These are phyloP conservation scores for Fusarium solani-melongenae DNA, from an alignment of 2,329 filamentous ascomycete species.

Conservation along the genomic window DNA sequence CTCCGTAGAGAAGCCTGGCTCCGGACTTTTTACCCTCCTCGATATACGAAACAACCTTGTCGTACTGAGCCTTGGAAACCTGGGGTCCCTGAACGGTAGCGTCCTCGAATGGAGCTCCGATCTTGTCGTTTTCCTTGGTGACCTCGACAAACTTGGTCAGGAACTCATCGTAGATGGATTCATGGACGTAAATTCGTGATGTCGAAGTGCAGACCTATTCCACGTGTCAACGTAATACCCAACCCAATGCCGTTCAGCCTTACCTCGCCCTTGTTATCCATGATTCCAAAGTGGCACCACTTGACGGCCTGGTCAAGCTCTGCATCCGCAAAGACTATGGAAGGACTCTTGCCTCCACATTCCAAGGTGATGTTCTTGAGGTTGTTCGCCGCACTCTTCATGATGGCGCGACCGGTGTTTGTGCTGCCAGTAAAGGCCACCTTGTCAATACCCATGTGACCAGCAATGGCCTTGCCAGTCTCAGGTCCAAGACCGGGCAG, in stretches of 20 bases:
- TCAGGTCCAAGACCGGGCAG: constrained; percentile 73
- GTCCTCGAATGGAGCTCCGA: constrained; percentile 72
- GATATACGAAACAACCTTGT: constrained; percentile 73
- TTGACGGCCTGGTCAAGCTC: constrained; percentile 72
- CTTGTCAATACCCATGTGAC: constrained; percentile 73
- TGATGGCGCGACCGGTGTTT: constrained; percentile 72
- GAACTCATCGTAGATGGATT: constrained; percentile 67
- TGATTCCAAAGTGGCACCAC: constrained; percentile 50
- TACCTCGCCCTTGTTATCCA: constrained; percentile 61
- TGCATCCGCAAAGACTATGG: constrained; percentile 68
- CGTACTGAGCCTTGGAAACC: constrained; percentile 72
- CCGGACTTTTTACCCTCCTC: constrained; percentile 72
- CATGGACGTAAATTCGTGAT: constrained; percentile 69
- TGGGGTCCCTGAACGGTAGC: constrained; percentile 74
- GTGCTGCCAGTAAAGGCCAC: constrained; percentile 79
- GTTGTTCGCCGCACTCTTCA: constrained; percentile 72
- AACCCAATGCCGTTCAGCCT: no score
- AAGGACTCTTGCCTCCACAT: constrained; percentile 68
- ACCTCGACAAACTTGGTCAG: constrained; percentile 63
- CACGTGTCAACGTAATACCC: background rate
- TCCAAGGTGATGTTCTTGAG: constrained; percentile 69
- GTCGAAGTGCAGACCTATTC: constrained; percentile 66
- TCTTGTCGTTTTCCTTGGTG: constrained; percentile 60
- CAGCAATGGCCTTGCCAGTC: constrained; percentile 71
- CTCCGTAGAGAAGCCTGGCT: constrained; percentile 62